A percentile compares a stretch with the other conserved stretches of the same genome.
Conservation (phyloP, 2,329 filamentous ascomycete species). For the Cercospora sp. region DNA sequence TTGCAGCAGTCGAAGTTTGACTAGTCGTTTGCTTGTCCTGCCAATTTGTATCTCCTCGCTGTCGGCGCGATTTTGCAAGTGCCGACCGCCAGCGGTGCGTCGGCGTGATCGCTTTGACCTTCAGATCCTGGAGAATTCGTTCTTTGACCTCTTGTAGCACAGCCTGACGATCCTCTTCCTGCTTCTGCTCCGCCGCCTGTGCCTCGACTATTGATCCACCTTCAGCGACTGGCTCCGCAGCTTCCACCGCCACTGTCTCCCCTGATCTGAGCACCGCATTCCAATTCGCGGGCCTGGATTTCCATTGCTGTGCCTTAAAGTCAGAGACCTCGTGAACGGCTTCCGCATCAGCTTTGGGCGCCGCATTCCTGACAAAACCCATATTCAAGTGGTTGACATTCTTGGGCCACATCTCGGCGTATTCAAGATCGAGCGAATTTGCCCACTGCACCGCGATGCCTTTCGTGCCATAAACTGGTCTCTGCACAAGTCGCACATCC, state of each 20-base stretch:
- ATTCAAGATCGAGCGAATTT: constrained; percentile 43
- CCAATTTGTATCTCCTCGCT: background rate
- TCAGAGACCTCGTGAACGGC: constrained; percentile 1
- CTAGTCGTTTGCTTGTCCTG: background rate
- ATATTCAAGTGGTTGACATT: constrained; percentile 36
- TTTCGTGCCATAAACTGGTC: constrained; percentile 30
- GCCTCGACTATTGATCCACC: background rate
- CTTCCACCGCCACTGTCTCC: background rate
- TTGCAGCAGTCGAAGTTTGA: background rate
- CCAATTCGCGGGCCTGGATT: background rate
- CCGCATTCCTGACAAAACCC: constrained; percentile 32
- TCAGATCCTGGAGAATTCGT: background rate
- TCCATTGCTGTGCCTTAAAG: constrained; percentile 7
- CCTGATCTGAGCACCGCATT: background rate
- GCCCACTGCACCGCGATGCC: constrained; percentile 40
- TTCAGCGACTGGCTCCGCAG: background rate
- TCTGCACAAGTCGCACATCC: constrained; percentile 14
- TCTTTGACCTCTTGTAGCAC: constrained; percentile 4
- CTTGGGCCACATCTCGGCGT: constrained; percentile 39
- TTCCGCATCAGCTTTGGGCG: constrained; percentile 9
- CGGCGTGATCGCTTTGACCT: background rate
- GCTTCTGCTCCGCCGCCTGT: background rate
- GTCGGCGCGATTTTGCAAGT: background rate
- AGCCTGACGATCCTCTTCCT: background rate
- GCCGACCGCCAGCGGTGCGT: background rate